These are phyloP conservation scores for Dinochytrium kinnereticum DNA, from an alignment of 371 early-diverging fungal species.

Conservation along the genomic window DNA sequence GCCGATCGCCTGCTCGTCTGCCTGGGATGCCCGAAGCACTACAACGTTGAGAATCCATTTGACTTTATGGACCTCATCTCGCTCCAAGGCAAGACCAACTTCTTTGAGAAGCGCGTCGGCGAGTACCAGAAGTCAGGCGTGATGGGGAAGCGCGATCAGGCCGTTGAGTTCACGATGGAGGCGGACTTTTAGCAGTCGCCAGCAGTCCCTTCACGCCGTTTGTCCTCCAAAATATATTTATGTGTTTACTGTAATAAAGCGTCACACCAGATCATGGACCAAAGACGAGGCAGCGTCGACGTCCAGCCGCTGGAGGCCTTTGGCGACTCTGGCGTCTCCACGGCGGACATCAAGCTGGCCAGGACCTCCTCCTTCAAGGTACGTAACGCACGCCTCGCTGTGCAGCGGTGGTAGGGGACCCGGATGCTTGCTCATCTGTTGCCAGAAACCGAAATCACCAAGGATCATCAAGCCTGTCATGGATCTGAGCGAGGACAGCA, in stretches of 20 bases:
- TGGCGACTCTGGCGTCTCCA: not conserved
- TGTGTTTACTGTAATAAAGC: too few species aligned
- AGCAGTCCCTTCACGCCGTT: too few species aligned
- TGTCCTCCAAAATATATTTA: too few species aligned
- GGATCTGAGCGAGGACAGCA: not conserved
- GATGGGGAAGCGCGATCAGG: conserved; percentile 59
- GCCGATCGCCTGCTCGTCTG: conserved; percentile 96
- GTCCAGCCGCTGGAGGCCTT: not conserved
- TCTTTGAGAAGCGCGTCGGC: conserved; percentile 99
- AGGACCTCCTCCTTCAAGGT: conserved; percentile 9
- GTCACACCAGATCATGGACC: too few species aligned
- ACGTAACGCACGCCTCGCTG: not conserved
- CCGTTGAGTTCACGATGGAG: conserved; percentile 78
- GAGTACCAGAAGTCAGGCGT: conserved; percentile 99
- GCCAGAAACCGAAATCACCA: not conserved
- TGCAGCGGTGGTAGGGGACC: too few species aligned
- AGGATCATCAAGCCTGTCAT: not conserved
- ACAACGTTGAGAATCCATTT: conserved; percentile 95
- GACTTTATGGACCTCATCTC: conserved; percentile 99
- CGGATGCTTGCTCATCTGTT: not conserved
- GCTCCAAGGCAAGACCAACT: conserved; percentile 99
- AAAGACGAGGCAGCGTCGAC: too few species aligned
- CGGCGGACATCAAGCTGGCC: not conserved
- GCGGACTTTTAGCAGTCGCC: conserved; percentile 85
- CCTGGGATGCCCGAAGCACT: conserved; percentile 90